Base-by-base conservation (phyloP, 2,329 filamentous ascomycete genomes). In the Ceratocystis ficicola region DNA sequence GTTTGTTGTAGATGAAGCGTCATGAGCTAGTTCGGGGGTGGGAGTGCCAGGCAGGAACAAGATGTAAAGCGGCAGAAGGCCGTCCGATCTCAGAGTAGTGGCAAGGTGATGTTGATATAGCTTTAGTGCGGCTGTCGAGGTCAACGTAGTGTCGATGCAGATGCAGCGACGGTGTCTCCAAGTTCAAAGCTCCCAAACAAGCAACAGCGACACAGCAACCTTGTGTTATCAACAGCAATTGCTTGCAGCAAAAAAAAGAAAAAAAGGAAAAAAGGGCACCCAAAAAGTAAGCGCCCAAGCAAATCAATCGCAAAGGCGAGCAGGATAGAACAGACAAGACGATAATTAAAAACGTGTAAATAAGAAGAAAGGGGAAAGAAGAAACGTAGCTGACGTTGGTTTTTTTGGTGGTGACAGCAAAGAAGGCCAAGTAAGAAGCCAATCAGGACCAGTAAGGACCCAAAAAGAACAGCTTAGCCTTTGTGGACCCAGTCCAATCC, bases 401-500 rank as follows among this genome's bases (percentile, higher is more conserved):
- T 30, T 22, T 28, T 30, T 22, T 48, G 48, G 63, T 22, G 52
- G 59, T 65, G 63, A 36, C n/a, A 3, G 36, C 36, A 41, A 15
- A 41, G 36, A 41, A 41, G 36, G 36, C 36, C 36, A 41, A 41
- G 36, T 41, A 41, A 41, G 10, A 41, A 41, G 36, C 36, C 36
- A 41, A 41, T 41, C 36, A 41, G 36, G 36, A 5, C 36, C 36
- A 41, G 36, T 41, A 41, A 41, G 12, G 36, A 22, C 30, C 62
- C 30, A 41, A 64, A 63, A 64, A 64, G 44, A 48, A 67, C 65
- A 67, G 65, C 62, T 67, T 30, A 64, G 65, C 65, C 65, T 67
- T 67, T 67, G 17, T 62, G 44, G 25, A 36, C 60, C 28, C 59
- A 61, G 59, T 62, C 63, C 36, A 44, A 15, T 32, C 44, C 44